A percentile compares a stretch with the other conserved stretches of the same genome.
phyloP scores from a whole-genome alignment of 164 flowering plant genomes.

The Annona cherimola region DNA sequence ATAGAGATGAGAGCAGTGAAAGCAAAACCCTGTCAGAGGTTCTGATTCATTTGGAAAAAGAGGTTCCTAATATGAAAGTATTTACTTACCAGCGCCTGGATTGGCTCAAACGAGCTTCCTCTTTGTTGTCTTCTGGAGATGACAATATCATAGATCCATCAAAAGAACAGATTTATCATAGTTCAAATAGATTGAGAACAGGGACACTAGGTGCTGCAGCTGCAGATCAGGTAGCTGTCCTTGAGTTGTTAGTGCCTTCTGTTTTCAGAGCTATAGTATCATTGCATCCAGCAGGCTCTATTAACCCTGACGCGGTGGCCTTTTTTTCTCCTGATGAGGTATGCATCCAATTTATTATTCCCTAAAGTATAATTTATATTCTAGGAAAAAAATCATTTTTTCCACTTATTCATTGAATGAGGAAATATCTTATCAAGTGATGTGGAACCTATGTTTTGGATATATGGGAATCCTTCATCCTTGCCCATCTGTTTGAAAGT shows the following conservation, averaged over 20 bases:
- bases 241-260: constrained; percentile 74
- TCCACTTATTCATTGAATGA: not conserved
- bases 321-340: constrained; percentile 99
- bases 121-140: constrained; percentile 42
- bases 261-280: constrained; percentile 81
- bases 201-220: constrained; percentile 28
- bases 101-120: constrained; percentile 79
- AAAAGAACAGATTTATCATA: constrained; percentile 41
- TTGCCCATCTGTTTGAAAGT: not conserved
- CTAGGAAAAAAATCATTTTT: not conserved
- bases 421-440: not conserved
- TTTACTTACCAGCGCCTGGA: constrained; percentile 67
- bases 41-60: constrained; percentile 47
- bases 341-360: constrained; percentile 8
- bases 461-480: not conserved
- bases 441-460: not conserved
- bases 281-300: constrained; percentile 82
- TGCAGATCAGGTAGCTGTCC: constrained; percentile 59
- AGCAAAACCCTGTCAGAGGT: constrained; percentile 51
- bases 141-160: constrained; percentile 41
- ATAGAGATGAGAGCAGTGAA: constrained; percentile 44
- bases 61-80: constrained; percentile 49
- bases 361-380: not conserved
- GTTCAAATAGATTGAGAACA: constrained; percentile 37
- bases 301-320: constrained; percentile 90